Base-by-base conservation (phyloP, 2,329 filamentous ascomycete genomes). In the Zymoseptoria ardabiliae region DNA sequence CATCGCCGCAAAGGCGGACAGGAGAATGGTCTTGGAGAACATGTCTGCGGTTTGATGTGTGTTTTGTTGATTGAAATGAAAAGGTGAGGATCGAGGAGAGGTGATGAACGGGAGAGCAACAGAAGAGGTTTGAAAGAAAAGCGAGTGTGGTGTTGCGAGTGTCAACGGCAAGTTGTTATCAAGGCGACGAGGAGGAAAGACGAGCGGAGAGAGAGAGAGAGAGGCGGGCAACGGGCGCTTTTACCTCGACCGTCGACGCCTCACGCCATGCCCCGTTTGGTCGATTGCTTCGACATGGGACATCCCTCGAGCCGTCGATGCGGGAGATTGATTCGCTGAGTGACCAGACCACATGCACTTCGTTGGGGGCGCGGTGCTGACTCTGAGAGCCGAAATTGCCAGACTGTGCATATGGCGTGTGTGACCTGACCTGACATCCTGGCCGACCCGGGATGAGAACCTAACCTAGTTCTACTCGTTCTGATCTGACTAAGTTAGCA, bases 21-120 rank as follows among this genome's bases (percentile, higher is more conserved):
- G 75, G 64, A 84, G 63, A 63, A 84, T 61, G 64, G 76, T 70
- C 60, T 77, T 75, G 68, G 78, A 69, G 70, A 83, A 78, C 82
- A 85, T 85, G 56, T 63, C 77, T 52, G 45, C 54, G 48, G 50
- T 52, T 41, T 49, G 51, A n/a, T 53, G 17, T 19, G 11, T 41
- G 1, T 41, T 3, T 7, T 28, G 35, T 41, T 41, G 35, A 41
- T 41, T 41, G 35, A 17, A 28, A 1, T 13, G 35, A 17, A 41
- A 41, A 13, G 17, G 35, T 11, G 10, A 41, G 35, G 13, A 5
- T 17, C 25, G 25, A 28, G 25, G 7, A 28, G 25, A 28, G 25
- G 2, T 17, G 13, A 17, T 41, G 5, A 17, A 17, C 10, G 35
- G 35, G 35, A 41, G 35, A 41, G 35, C 35, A 41, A 17, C 35